phyloP scores from a whole-genome alignment of 352 stramenopile species.

The Phytophthora idaei region DNA sequence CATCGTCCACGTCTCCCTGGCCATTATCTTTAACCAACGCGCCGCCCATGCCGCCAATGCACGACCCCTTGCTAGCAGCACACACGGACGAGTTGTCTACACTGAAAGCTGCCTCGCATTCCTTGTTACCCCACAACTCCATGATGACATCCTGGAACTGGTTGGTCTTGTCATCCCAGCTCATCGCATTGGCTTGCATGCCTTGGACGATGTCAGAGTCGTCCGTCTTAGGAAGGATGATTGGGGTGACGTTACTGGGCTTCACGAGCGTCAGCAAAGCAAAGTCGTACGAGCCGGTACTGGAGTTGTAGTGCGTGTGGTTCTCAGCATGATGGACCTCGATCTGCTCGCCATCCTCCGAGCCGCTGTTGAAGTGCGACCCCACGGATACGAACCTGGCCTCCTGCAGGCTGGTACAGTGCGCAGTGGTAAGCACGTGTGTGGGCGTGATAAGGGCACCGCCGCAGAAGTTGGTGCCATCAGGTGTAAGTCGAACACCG shows the following conservation, averaged over 20 bases:
- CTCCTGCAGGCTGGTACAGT: slow-evolving; percentile 5
- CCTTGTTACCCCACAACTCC: not conserved
- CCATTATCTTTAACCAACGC: slow-evolving; percentile 38
- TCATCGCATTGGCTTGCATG: not conserved
- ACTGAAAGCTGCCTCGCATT: not conserved
- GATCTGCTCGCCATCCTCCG: slow-evolving; percentile 6
- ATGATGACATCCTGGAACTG: not conserved
- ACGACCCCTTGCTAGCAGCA: slow-evolving; percentile 25
- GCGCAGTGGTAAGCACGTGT: slow-evolving; percentile 3
- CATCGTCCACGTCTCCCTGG: slow-evolving; percentile 21
- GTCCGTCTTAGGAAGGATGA: slow-evolving; percentile 4
- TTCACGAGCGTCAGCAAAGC: slow-evolving; percentile 6
- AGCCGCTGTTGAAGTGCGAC: slow-evolving; percentile 1
- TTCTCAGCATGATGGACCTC: slow-evolving; percentile 6
- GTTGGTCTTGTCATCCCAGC: not conserved
- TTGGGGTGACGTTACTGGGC: not conserved
- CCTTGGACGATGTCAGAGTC: not conserved
- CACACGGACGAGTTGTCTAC: slow-evolving; percentile 12
- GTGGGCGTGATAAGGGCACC: slow-evolving; percentile 5
- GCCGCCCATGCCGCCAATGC: slow-evolving; percentile 53
- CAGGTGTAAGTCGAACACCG: not conserved
- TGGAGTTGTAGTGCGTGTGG: slow-evolving; percentile 6
- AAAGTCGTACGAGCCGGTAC: slow-evolving; percentile 6
- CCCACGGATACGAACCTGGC: slow-evolving; percentile 8
- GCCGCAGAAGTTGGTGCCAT: slow-evolving; percentile 2